Evolutionary conservation across 345 rosid species (phyloP).

Genomic region (Boechera stricta): DNA sequence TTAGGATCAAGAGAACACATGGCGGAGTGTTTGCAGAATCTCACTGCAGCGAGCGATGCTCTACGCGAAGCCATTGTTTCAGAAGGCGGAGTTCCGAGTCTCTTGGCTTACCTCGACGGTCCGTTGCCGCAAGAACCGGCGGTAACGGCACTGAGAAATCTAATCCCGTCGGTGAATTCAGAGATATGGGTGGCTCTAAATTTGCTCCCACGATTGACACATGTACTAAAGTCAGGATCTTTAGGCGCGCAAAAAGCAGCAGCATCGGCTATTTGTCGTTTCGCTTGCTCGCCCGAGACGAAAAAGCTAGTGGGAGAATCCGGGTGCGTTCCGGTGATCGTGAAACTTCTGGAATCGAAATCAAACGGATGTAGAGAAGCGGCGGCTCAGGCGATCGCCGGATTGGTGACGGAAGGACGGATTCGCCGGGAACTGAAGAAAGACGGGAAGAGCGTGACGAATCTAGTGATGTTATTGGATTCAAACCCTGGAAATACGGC

Average conservation of each 20-base stretch:
- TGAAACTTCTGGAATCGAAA: conserved; percentile 81
- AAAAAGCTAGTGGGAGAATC: conserved; percentile 81
- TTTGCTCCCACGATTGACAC: conserved; percentile 69
- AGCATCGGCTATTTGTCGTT: conserved; percentile 72
- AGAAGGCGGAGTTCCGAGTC: conserved; percentile 74
- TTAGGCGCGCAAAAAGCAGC: conserved; percentile 84
- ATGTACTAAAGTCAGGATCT: conserved; percentile 85
- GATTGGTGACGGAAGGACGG: conserved; percentile 62
- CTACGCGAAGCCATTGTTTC: conserved; percentile 66
- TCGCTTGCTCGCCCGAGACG: conserved; percentile 61
- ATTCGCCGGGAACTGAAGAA: conserved; percentile 66
- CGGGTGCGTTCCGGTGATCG: conserved; percentile 69
- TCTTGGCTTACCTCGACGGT: conserved; percentile 76
- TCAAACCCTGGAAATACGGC: conserved; percentile 83
- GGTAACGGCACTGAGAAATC: conserved; percentile 76
- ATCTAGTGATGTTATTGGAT: conserved; percentile 81
- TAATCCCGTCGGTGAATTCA: conserved; percentile 61
- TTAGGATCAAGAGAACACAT: conserved; percentile 81
- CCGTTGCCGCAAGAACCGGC: conserved; percentile 88
- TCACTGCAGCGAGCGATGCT: conserved; percentile 77
- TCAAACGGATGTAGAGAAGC: conserved; percentile 69
- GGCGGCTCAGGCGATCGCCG: conserved; percentile 79
- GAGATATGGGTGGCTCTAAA: conserved; percentile 56
- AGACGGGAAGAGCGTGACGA: conserved; percentile 77
- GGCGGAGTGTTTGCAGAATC: conserved; percentile 92